Evolutionary conservation across 208 protist species (phyloP), one percentile per base, ranked within the genome.

Genomic region (Crithidia expoeki): DNA sequence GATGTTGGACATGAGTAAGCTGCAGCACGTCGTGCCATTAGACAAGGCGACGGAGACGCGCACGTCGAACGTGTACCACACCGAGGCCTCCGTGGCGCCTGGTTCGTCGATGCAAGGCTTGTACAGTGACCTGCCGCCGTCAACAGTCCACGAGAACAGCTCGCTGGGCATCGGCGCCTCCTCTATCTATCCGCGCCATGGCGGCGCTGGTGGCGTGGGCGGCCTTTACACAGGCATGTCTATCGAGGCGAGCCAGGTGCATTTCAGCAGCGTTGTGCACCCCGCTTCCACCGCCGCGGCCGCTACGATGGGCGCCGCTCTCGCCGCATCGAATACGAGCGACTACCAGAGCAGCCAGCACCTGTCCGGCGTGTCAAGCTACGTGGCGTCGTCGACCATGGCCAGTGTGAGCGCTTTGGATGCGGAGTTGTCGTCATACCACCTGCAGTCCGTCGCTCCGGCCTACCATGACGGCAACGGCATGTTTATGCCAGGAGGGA

Each of bases 1-100:
- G 9, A 89, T 98, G 42, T 59, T 99, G 9, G 89, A 99, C 76
- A 84, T 96, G 73, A 78, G 88, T 19, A 91, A 93, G 70, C 84
- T 99, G 46, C 74, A 89, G 66, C 61, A 88, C 30, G 93, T 96
- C 10, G 85, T 96, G 38, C 68, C 88, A 25, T 88, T 94, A 60
- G 85, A 88, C 67, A 86, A 93, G 23, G 88, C 91, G 4, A 80
- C 93, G 47, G 88, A 88, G 12, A 83, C 86, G 21, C 88, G 85
- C 47, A 80, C 86, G 25, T 85, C 80, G 30, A 93, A 94, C 59
- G 76, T 90, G 32, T 96, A 96, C 80, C 91, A 96, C 82, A 78
- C 81, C 36, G 68, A 84, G 27, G 76, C 79, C 58, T 95, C 90
- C 12, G 84, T 92, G 17, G 69, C 76, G 30, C 74, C 63, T 36